These are phyloP conservation scores for Verruconis gallopava DNA, from an alignment of 2,329 filamentous ascomycete genomes.

Conservation along the genomic window DNA sequence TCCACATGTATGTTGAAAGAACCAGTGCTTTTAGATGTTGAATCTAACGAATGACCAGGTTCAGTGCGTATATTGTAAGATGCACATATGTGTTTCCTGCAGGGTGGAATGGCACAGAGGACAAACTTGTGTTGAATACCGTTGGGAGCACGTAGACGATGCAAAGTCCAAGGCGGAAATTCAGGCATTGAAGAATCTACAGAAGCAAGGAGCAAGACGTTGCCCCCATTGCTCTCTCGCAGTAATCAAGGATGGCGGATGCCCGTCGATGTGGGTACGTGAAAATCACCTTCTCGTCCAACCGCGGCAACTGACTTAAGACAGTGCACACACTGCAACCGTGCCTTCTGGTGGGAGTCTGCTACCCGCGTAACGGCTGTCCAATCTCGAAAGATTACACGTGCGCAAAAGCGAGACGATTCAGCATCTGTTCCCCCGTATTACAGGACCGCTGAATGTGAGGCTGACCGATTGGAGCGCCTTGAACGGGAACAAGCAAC, in stretches of 20 bases:
- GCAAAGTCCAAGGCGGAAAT: conserved; percentile 3
- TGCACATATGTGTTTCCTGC: conserved; percentile 6
- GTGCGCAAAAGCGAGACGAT: background rate
- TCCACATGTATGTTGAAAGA: conserved; percentile 2
- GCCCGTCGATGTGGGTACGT: conserved; percentile 8
- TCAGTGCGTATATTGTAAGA: conserved; percentile 4
- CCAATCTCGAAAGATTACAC: background rate
- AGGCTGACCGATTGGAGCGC: conserved; percentile 1
- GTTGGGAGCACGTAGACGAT: conserved; percentile 1
- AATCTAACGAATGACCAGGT: too few relatives aligned
- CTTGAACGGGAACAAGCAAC: conserved; percentile 1
- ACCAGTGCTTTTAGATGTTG: background rate
- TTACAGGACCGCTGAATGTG: background rate
- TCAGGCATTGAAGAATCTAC: conserved; percentile 3
- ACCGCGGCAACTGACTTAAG: background rate
- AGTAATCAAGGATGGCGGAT: conserved; percentile 9
- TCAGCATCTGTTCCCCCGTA: background rate
- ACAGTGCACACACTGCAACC: conserved; percentile 4
- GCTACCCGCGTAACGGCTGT: conserved; percentile 1
- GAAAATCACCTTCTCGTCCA: too few relatives aligned
- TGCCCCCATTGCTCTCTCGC: conserved; percentile 8
- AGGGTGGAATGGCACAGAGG: conserved; percentile 5
- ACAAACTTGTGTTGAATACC: conserved; percentile 8
- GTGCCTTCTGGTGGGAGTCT: conserved; percentile 6
- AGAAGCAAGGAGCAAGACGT: conserved; percentile 6